Percentiles rank a stretch among this genome's conserved stretches.
These are phyloP conservation scores for Cladophialophora bantiana DNA, from an alignment of 2,329 filamentous ascomycete species.

Conservation along the genomic window DNA sequence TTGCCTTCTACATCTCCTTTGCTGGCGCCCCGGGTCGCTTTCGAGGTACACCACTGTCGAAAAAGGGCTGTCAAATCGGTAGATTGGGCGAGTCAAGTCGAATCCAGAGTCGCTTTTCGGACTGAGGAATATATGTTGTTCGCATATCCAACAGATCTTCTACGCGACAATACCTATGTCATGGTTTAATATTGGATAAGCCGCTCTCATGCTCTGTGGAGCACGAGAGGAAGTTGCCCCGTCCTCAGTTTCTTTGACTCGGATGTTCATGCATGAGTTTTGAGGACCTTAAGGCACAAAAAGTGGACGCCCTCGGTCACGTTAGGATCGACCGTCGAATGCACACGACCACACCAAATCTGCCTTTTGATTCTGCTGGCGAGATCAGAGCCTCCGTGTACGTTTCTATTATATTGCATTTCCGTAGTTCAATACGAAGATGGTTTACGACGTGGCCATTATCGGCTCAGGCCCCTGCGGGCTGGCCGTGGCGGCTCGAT, in stretches of 20 bases:
- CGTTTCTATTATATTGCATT: neutral
- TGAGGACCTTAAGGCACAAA: conserved; percentile 9
- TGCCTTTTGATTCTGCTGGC: neutral
- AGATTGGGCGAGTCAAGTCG: no score
- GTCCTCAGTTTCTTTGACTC: neutral
- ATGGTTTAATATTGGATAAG: neutral
- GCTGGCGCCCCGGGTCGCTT: no score
- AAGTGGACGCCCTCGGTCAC: neutral
- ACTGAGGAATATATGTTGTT: no score
- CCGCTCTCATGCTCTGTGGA: neutral
- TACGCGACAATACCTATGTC: no score
- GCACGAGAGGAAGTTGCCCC: neutral
- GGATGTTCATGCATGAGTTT: neutral
- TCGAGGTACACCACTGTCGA: no score
- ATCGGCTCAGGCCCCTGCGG: conserved; percentile 78
- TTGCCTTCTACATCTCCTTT: no score
- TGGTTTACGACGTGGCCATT: conserved; percentile 68
- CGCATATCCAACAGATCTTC: no score
- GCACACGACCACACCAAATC: neutral
- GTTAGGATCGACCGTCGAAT: neutral
- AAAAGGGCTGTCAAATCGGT: no score
- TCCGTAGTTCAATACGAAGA: conserved; percentile 7
- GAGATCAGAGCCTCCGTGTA: neutral
- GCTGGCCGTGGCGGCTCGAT: conserved; percentile 74
- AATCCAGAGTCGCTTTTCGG: no score